Percentiles rank a stretch among this genome's conserved stretches.
These are phyloP conservation scores for Thymus quinquecostatus DNA, from an alignment of 257 asterid species.

Conservation along the genomic window DNA sequence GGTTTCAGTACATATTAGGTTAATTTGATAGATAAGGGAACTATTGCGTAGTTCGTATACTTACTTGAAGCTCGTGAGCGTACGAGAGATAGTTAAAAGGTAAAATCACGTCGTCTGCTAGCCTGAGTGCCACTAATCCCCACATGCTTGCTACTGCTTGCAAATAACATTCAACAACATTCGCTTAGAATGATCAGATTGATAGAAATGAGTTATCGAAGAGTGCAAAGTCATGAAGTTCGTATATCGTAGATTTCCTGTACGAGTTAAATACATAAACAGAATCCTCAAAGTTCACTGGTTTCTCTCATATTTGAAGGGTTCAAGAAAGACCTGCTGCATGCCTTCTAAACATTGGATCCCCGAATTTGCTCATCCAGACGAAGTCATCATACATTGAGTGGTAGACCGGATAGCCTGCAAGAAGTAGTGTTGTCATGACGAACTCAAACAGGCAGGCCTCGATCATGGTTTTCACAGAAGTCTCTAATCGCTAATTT, in stretches of 20 bases:
- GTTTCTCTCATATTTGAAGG: neutral
- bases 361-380: slow-evolving; percentile 93
- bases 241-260: too few species aligned
- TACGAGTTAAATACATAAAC: too few species aligned
- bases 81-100: slow-evolving; percentile 80
- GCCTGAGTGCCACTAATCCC: slow-evolving; percentile 83
- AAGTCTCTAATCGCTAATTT: neutral
- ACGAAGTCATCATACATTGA: slow-evolving; percentile 79
- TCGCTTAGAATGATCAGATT: neutral
- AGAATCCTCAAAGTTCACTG: neutral
- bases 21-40: neutral
- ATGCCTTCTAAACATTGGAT: slow-evolving; percentile 79
- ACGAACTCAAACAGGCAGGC: slow-evolving; percentile 12
- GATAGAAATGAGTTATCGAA: neutral
- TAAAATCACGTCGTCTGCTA: slow-evolving; percentile 71
- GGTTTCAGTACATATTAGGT: slow-evolving; percentile 15
- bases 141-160: slow-evolving; percentile 74
- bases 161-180: slow-evolving; percentile 25
- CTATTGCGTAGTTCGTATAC: slow-evolving; percentile 5
- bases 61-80: slow-evolving; percentile 77
- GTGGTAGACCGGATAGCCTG: slow-evolving; percentile 88
- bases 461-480: neutral
- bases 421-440: slow-evolving; percentile 27
- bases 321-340: slow-evolving; percentile 60
- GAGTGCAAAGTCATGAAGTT: neutral